phyloP scores from a whole-genome alignment of 768 basidiomycete genomes.

The Suillus lakei region DNA sequence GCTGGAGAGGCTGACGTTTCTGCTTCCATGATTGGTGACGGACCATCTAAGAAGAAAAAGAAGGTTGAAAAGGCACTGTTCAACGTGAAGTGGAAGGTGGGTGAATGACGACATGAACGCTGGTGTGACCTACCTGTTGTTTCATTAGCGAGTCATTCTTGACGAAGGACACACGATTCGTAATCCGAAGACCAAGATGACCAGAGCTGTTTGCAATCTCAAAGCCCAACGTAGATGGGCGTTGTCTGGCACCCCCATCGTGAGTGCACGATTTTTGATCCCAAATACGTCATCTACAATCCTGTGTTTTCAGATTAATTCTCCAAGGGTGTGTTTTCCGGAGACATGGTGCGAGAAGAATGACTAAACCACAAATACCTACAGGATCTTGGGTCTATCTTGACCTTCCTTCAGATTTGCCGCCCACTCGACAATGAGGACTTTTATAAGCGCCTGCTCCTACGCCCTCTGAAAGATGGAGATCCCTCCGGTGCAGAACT shows the following conservation, averaged over 20 bases:
- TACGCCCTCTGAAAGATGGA: conserved; percentile 78
- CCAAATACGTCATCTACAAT: conserved; percentile 3
- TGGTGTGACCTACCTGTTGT: neutral
- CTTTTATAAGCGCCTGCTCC: conserved; percentile 77
- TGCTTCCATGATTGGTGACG: conserved; percentile 19
- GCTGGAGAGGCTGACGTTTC: conserved; percentile 52
- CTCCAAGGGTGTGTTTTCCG: conserved; percentile 57
- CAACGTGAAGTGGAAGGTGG: conserved; percentile 81
- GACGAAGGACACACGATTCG: conserved; percentile 92
- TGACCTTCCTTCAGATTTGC: conserved; percentile 88
- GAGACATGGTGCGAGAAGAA: neutral
- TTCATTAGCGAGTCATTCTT: conserved; percentile 67
- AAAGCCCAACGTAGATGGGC: conserved; percentile 79
- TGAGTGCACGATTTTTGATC: conserved; percentile 43
- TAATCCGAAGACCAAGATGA: conserved; percentile 87
- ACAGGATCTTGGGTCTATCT: conserved; percentile 87
- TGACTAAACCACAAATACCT: conserved; percentile 3
- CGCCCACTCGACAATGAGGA: conserved; percentile 82
- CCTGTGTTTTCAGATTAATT: conserved; percentile 63
- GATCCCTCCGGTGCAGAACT: conserved; percentile 70
- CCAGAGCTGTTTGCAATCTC: conserved; percentile 66
- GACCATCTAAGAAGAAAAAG: conserved; percentile 56
- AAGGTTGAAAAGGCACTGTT: conserved; percentile 64
- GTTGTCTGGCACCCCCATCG: conserved; percentile 87
- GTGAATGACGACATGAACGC: conserved; percentile 9